Conservation (phyloP, 176 grass and related monocot species). For the Oryza glaberrima region DNA sequence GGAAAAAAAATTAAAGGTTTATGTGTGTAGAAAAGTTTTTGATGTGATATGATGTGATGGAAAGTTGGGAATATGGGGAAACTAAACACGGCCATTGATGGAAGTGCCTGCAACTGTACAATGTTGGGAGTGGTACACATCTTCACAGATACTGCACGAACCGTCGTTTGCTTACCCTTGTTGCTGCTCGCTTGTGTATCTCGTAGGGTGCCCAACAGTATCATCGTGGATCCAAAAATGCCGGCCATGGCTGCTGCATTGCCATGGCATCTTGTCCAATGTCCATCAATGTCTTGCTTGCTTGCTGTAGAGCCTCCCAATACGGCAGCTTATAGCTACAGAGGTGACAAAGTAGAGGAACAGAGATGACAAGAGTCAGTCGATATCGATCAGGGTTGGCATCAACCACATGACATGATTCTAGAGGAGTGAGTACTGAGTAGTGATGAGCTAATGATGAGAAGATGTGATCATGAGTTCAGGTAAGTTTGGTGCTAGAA, state of each 20-base stretch:
- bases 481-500: neutral
- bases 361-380: no score
- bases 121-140: neutral
- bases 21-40: no score
- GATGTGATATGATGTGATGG: no score
- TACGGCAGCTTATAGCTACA: neutral
- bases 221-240: conserved; percentile 23
- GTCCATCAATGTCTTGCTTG: neutral
- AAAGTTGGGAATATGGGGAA: no score
- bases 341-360: neutral
- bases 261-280: neutral
- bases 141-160: neutral
- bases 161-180: neutral
- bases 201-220: neutral
- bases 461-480: neutral
- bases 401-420: neutral
- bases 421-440: neutral
- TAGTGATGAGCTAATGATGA: neutral
- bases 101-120: no score
- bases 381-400: no score
- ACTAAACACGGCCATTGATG: no score
- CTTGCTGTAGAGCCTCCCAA: neutral
- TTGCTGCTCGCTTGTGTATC: neutral
- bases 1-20: no score
- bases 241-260: neutral